Percentiles rank a stretch among this genome's conserved stretches.
Conservation (phyloP, 2,329 filamentous ascomycete genomes). For the Botrytis tulipae region DNA sequence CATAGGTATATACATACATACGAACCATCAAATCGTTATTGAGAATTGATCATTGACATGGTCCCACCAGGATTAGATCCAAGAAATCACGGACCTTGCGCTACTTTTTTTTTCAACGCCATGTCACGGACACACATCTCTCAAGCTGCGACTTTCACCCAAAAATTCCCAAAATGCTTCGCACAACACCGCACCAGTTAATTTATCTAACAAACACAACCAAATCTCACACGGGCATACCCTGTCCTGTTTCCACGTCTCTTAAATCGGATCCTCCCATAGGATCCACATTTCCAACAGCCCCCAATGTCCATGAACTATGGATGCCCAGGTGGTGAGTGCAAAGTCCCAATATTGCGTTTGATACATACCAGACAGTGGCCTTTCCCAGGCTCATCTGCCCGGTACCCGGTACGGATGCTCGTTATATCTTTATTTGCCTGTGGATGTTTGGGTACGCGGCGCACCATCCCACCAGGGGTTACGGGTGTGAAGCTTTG, state of each 20-base stretch:
- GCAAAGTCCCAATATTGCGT: background rate
- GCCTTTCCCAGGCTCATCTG: background rate
- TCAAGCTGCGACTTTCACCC: background rate
- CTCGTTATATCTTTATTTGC: background rate
- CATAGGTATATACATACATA: background rate
- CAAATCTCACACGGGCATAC: slow-evolving; percentile 3
- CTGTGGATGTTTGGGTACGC: slow-evolving; percentile 9
- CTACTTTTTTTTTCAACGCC: slow-evolving; percentile 17
- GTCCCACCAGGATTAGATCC: background rate
- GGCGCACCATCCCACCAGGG: slow-evolving; percentile 11
- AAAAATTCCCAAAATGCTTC: slow-evolving; percentile 9
- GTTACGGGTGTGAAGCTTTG: slow-evolving; percentile 14
- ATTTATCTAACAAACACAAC: background rate
- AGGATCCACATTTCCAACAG: slow-evolving; percentile 5
- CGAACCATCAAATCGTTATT: background rate
- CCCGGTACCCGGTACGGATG: background rate
- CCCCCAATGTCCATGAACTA: background rate
- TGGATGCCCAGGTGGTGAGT: background rate
- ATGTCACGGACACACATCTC: slow-evolving; percentile 16
- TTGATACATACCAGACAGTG: background rate
- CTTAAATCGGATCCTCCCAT: slow-evolving; percentile 8
- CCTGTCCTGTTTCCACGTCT: slow-evolving; percentile 20
- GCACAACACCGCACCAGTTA: background rate
- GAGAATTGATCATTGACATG: background rate
- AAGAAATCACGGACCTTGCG: slow-evolving; percentile 21